These are phyloP conservation scores for Nemania bipapillata DNA, from an alignment of 2,329 filamentous ascomycete genomes.

Conservation along the genomic window DNA sequence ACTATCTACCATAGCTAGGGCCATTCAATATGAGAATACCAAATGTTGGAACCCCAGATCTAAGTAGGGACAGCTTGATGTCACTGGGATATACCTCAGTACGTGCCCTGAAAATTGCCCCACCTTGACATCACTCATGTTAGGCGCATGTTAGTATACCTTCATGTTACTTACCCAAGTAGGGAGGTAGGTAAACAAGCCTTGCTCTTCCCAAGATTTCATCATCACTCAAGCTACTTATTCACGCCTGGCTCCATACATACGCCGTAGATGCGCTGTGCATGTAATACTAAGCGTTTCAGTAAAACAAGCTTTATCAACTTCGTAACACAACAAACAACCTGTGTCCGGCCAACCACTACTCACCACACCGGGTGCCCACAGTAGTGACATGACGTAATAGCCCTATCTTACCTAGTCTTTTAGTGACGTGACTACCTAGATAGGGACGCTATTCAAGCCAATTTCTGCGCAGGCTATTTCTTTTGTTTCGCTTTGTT, in stretches of 20 bases:
- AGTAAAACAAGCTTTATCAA: constrained; percentile 6
- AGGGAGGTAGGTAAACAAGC: too few relatives aligned
- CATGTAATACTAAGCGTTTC: background rate
- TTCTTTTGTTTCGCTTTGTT: too few relatives aligned
- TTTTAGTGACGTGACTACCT: too few relatives aligned
- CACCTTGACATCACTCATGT: background rate
- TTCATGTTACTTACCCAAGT: too few relatives aligned
- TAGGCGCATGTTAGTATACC: background rate
- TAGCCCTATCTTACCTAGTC: background rate
- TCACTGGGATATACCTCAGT: background rate
- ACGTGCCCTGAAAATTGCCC: background rate
- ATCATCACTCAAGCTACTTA: background rate
- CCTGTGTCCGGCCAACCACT: background rate
- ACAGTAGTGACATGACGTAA: background rate
- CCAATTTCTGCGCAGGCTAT: too few relatives aligned
- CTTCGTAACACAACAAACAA: constrained; percentile 3
- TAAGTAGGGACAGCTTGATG: too few relatives aligned
- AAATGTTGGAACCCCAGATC: too few relatives aligned
- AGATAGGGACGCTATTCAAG: too few relatives aligned
- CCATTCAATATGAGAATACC: too few relatives aligned
- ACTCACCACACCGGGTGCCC: background rate
- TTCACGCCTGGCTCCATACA: background rate
- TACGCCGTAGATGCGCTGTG: background rate
- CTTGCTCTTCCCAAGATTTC: background rate
- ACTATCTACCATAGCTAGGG: background rate